Conservation (phyloP, 306 rosid genomes). For the Notholithocarpus densiflorus region DNA sequence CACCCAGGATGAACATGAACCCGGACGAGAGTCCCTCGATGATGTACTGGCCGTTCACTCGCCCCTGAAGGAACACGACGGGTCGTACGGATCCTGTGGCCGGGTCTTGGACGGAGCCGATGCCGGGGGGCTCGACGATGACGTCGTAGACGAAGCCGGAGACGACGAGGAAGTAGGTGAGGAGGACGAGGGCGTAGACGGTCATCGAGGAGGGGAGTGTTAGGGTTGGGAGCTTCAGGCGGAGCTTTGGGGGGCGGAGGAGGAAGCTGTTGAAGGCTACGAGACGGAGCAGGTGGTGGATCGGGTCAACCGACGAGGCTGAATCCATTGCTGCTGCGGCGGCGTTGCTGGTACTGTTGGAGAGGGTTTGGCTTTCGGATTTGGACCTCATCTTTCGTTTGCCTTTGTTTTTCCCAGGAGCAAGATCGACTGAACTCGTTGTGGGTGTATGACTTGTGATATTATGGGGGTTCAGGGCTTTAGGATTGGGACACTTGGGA, state of each 20-base stretch:
- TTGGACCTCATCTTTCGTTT: constrained; percentile 37
- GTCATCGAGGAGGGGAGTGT: constrained; percentile 56
- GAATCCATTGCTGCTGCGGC: neutral
- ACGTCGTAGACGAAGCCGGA: constrained; percentile 94
- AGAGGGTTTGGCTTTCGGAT: constrained; percentile 27
- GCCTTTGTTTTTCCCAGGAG: no score
- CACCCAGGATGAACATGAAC: constrained; percentile 92
- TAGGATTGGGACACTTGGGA: no score
- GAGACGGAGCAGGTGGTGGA: constrained; percentile 35
- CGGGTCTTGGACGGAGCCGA: constrained; percentile 84
- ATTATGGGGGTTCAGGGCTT: no score
- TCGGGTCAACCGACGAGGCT: constrained; percentile 37
- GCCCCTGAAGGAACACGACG: constrained; percentile 78
- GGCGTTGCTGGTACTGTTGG: constrained; percentile 10
- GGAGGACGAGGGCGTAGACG: constrained; percentile 70
- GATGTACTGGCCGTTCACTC: constrained; percentile 93
- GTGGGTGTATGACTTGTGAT: no score
- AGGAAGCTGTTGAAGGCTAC: constrained; percentile 50
- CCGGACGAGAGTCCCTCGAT: constrained; percentile 89
- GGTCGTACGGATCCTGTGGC: constrained; percentile 82
- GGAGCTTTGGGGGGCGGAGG: constrained; percentile 57
- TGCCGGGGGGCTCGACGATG: constrained; percentile 95
- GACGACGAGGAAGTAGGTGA: constrained; percentile 94
- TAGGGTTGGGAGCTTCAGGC: constrained; percentile 37
- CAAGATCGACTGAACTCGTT: no score